phyloP scores from a whole-genome alignment of 441 rosid genomes.

The Breynia disticha region DNA sequence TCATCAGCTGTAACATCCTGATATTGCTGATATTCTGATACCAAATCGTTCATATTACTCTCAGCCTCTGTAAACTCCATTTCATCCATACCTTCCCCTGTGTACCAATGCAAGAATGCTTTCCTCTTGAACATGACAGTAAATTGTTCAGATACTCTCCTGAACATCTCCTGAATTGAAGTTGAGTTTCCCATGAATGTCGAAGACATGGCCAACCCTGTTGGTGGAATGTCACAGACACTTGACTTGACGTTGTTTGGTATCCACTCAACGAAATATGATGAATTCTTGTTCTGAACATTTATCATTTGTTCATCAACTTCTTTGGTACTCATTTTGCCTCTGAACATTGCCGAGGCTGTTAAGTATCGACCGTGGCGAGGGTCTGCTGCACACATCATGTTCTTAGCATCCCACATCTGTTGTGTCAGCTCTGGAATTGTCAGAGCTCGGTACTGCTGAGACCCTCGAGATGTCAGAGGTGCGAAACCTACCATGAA shows the following conservation, averaged over 20 bases:
- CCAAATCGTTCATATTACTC: constrained; percentile 44
- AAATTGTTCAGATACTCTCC: constrained; percentile 43
- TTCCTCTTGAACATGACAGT: constrained; percentile 44
- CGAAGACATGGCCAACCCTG: constrained; percentile 34
- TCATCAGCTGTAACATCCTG: constrained; percentile 34
- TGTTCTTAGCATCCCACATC: constrained; percentile 44
- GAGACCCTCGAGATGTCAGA: constrained; percentile 36
- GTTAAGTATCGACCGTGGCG: constrained; percentile 36
- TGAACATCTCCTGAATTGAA: constrained; percentile 40
- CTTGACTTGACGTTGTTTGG: constrained; percentile 43
- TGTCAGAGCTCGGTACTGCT: constrained; percentile 39
- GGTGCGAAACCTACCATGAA: constrained; percentile 52
- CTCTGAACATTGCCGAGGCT: constrained; percentile 38
- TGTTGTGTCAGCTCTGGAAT: constrained; percentile 47
- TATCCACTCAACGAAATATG: constrained; percentile 46
- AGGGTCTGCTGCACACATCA: constrained; percentile 45
- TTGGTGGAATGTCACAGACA: constrained; percentile 43
- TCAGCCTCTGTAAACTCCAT: constrained; percentile 46
- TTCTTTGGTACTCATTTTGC: constrained; percentile 43
- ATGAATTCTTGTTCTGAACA: constrained; percentile 44
- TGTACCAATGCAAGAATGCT: constrained; percentile 48
- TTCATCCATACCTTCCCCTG: constrained; percentile 51
- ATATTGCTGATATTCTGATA: constrained; percentile 44
- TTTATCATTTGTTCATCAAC: constrained; percentile 44
- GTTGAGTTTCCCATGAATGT: constrained; percentile 45